Evolutionary conservation across 75 land plant species (phyloP).

Genomic region (Sequoiadendron giganteum): DNA sequence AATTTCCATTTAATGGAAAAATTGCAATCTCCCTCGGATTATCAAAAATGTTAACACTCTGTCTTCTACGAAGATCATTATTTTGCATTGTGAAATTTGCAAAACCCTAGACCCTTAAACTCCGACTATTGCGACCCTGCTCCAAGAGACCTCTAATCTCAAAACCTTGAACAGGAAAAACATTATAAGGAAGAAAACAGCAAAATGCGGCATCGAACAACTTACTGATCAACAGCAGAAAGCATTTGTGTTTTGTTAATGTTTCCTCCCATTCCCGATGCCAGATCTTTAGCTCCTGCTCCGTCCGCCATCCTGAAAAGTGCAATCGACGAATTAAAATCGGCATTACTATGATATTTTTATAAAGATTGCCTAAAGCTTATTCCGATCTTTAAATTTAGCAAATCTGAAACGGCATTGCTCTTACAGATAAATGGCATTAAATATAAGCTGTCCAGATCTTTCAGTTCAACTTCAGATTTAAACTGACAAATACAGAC

Average conservation of each 20-base stretch:
- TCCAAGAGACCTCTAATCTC: background rate
- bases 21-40: too few species aligned
- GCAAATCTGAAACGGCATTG: too few species aligned
- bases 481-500: background rate
- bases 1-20: too few species aligned
- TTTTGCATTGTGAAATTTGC: too few species aligned
- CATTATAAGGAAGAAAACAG: background rate
- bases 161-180: background rate
- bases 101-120: background rate
- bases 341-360: background rate
- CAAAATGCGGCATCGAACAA: background rate
- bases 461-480: background rate
- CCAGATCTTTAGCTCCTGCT: conserved; percentile 51
- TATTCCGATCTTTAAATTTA: background rate
- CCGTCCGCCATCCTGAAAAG: background rate
- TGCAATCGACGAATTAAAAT: background rate
- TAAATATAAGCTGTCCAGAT: background rate
- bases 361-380: background rate
- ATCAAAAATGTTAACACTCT: too few species aligned
- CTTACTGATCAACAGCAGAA: conserved; percentile 54
- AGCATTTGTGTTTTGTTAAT: conserved; percentile 40
- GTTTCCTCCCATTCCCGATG: conserved; percentile 50
- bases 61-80: too few species aligned
- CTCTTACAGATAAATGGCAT: background rate
- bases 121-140: background rate